Evolutionary conservation across 139 green algal genomes (phyloP).

Genomic region (Coelastrella sp.): DNA sequence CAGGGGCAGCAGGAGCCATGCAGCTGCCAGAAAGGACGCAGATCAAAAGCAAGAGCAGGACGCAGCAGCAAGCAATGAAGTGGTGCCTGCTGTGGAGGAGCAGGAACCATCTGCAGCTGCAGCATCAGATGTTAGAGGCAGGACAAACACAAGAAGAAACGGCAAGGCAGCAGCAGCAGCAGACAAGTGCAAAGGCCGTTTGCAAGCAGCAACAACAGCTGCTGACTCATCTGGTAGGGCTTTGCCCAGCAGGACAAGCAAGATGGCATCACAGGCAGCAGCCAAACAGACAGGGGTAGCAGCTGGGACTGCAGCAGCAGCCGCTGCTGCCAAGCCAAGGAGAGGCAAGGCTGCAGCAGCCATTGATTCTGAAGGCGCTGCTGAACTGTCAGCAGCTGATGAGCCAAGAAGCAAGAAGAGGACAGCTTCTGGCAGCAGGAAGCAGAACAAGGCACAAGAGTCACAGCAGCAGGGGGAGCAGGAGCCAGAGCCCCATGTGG

Average conservation of each 20-base stretch:
- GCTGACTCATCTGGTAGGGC: neutral
- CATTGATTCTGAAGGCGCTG: neutral
- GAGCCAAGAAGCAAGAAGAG: neutral
- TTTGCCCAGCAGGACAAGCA: neutral
- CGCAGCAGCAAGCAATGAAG: neutral
- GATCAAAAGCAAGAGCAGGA: neutral
- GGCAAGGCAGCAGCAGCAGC: too few relatives aligned
- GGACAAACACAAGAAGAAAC: neutral
- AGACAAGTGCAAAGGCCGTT: too few relatives aligned
- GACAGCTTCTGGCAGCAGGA: neutral
- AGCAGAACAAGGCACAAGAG: neutral
- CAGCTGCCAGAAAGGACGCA: neutral
- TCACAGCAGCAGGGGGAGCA: neutral
- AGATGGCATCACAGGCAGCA: neutral
- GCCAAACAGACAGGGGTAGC: neutral
- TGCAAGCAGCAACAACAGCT: neutral
- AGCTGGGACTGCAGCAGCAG: neutral
- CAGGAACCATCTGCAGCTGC: neutral
- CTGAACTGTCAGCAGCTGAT: neutral
- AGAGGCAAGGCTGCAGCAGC: slow-evolving; percentile 27
- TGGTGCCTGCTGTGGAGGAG: too few relatives aligned
- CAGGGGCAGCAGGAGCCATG: neutral
- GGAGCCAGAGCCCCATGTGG: neutral
- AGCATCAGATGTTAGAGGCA: neutral
- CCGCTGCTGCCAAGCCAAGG: neutral